Conservation (phyloP, 2,329 filamentous ascomycete genomes). For the Trichothecium sympodiale region DNA sequence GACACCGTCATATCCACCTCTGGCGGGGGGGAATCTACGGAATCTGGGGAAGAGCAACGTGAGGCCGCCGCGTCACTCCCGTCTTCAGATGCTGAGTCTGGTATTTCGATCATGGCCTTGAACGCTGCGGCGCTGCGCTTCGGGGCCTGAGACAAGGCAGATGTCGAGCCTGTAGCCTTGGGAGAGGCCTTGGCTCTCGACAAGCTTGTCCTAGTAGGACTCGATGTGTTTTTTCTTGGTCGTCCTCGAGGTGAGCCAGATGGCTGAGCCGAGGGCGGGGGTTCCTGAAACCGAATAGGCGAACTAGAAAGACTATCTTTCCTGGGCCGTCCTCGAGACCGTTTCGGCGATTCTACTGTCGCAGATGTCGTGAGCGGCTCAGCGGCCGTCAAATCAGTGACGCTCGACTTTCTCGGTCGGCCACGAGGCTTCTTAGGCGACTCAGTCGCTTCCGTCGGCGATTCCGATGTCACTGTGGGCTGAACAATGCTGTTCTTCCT, state of each 20-base stretch:
- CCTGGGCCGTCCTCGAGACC: slow-evolving; percentile 8
- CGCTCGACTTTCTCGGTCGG: slow-evolving; percentile 26
- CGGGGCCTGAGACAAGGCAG: not conserved
- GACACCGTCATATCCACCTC: slow-evolving; percentile 31
- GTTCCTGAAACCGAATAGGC: not conserved
- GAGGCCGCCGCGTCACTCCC: slow-evolving; percentile 10
- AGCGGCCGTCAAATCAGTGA: slow-evolving; percentile 2
- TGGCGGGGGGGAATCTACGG: slow-evolving; percentile 19
- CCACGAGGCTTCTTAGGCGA: slow-evolving; percentile 27
- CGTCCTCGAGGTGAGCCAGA: not conserved
- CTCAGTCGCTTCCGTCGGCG: slow-evolving; percentile 19
- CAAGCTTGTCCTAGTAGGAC: not conserved
- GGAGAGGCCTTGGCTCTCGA: not conserved
- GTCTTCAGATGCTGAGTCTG: slow-evolving; percentile 37
- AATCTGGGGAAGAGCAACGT: slow-evolving; percentile 1
- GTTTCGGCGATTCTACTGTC: slow-evolving; percentile 1
- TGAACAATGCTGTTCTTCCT: slow-evolving; percentile 16
- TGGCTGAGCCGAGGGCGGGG: slow-evolving; percentile 1
- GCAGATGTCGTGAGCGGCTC: slow-evolving; percentile 3
- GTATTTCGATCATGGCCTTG: slow-evolving; percentile 30
- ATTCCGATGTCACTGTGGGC: slow-evolving; percentile 18
- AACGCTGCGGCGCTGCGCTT: slow-evolving; percentile 4
- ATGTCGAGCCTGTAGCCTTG: not conserved
- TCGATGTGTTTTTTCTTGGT: not conserved
- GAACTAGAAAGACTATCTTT: slow-evolving; percentile 3